Evolutionary conservation across 768 basidiomycete species (phyloP), one percentile per base, ranked within the genome.

Genomic region (Lactifluus volemus): DNA sequence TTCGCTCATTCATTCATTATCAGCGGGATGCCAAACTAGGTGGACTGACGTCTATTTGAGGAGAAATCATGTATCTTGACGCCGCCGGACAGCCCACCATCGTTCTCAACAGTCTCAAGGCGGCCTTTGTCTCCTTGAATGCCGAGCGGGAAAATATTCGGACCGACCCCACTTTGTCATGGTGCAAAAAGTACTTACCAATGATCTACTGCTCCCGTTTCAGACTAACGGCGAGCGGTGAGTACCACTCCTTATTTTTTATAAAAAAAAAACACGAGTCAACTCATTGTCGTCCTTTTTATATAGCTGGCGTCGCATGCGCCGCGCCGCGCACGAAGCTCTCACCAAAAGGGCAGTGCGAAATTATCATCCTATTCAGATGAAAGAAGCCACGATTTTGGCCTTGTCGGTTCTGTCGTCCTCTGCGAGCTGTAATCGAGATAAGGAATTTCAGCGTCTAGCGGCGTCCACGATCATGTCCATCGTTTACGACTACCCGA

Each of bases 231-330:
- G n/a, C 2, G 42, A 55, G 9, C 59, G 55, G 54, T 58, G 36
- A 45, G 53, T n/a, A 12, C 19, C 21, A 36, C 5, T 10, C 14
- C 32, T 10, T 10, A 29, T 50, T 50, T n/a, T n/a, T n/a, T n/a
- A n/a, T n/a, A n/a, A n/a, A n/a, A n/a, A n/a, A 41, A 38, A 25
- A 7, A 32, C 8, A 38, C 2, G 8, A n/a, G n/a, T n/a, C 4
- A 2, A 14, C 7, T 29, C 14, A 5, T 5, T 38, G 9, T 3
- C 8, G 7, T 48, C 32, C 17, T 12, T 14, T 25, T 30, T n/a
- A 8, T 36, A 12, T 59, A 75, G 73, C 10, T 74, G 73, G 73
- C 68, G 71, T 30, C 63, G 70, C 15, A 70, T 73, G 69, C 70
- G 73, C 21, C 68, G 72, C 14, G 69, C 71, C 3, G 67, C 68